Conservation (phyloP, 78 protist genomes). For the Planoprotostelium fungivorum region DNA sequence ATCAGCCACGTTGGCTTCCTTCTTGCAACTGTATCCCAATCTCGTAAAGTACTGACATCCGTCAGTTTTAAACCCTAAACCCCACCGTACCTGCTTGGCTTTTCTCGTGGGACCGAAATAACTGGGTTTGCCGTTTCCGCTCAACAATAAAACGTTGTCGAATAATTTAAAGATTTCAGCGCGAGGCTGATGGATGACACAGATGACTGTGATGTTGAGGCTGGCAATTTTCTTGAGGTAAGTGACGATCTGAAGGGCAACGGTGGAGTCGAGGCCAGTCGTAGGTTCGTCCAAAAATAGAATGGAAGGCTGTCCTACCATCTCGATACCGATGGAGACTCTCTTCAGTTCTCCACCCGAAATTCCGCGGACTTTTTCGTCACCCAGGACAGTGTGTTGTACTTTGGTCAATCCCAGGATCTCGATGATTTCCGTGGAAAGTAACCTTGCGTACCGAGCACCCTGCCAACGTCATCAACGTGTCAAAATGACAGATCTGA, state of each 20-base stretch:
- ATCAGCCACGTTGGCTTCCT: neutral
- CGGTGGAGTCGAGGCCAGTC: constrained; percentile 41
- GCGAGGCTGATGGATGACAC: constrained; percentile 65
- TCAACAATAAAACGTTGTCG: constrained; percentile 33
- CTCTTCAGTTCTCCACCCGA: constrained; percentile 63
- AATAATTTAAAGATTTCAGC: constrained; percentile 49
- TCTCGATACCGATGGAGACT: constrained; percentile 47
- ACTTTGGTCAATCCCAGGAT: constrained; percentile 14
- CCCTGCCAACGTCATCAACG: neutral
- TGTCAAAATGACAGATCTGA: neutral
- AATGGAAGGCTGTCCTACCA: neutral
- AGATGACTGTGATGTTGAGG: constrained; percentile 35
- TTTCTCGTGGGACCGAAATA: constrained; percentile 36
- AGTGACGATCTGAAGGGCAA: constrained; percentile 46
- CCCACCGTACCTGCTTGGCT: neutral
- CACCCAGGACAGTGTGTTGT: constrained; percentile 36
- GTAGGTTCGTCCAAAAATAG: constrained; percentile 49
- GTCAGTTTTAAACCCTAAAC: neutral
- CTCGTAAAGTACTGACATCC: neutral
- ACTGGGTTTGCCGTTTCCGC: constrained; percentile 26
- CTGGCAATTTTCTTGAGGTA: constrained; percentile 29
- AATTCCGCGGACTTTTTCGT: constrained; percentile 48
- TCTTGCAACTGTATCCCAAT: neutral
- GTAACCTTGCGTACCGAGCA: neutral
- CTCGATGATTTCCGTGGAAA: neutral